Percentiles rank a stretch among this genome's conserved stretches.
Evolutionary conservation across 1,284 basidiomycete genomes (phyloP).

Genomic region (Schizophyllum commune): DNA sequence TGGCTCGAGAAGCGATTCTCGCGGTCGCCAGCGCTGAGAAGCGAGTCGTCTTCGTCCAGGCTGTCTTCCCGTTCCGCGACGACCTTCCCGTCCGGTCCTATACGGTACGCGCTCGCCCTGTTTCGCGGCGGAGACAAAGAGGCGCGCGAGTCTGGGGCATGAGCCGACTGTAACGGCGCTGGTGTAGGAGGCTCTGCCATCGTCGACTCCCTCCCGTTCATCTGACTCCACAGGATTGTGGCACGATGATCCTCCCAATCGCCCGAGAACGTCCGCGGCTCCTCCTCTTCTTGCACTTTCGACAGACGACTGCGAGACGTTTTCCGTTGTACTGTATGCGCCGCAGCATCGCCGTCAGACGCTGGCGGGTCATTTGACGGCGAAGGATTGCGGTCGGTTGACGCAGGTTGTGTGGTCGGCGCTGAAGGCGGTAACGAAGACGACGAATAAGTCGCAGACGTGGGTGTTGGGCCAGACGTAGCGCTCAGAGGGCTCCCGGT

Average conservation of each 20-base stretch:
- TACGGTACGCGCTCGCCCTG: neutral
- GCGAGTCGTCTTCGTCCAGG: neutral
- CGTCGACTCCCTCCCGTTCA: neutral
- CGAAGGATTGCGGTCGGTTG: no score
- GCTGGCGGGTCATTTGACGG: no score
- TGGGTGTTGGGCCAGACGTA: neutral
- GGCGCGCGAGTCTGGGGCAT: neutral
- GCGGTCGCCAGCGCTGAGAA: neutral
- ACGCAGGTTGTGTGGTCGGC: neutral
- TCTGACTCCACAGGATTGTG: neutral
- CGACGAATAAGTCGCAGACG: neutral
- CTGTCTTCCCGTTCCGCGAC: neutral
- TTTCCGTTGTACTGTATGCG: neutral
- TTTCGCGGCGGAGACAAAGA: neutral
- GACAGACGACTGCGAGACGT: slow-evolving; percentile 4
- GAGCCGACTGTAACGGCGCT: neutral
- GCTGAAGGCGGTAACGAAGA: neutral
- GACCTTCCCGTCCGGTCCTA: neutral
- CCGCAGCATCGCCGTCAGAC: neutral
- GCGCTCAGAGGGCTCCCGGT: neutral
- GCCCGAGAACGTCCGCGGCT: slow-evolving; percentile 22
- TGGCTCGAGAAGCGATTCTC: neutral
- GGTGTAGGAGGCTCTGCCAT: neutral
- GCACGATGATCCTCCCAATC: slow-evolving; percentile 30
- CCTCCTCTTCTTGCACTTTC: slow-evolving; percentile 2